Base-by-base conservation (phyloP, 2,329 filamentous ascomycete genomes). In the Talaromyces sp. region DNA sequence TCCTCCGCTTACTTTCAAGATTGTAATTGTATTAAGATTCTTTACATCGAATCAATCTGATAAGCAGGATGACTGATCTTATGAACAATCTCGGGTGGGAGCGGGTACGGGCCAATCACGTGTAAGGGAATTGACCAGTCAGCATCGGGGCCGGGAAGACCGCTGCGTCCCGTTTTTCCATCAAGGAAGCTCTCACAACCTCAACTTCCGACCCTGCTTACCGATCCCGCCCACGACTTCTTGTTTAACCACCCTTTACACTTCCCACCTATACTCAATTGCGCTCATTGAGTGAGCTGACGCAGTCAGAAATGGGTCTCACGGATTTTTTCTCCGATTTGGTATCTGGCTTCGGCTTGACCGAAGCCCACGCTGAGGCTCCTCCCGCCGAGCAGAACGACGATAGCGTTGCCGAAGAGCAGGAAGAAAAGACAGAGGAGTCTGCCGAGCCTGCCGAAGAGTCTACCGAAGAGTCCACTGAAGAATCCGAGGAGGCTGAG, bases 261-360 rank as follows among this genome's bases (percentile, higher is more conserved):
- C 37, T 10, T 25, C 17, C 64, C 68, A 68, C 68, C 68, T 8
- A 63, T 68, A 68, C 68, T 69, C 70, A 70, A 69, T 72, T 72
- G 71, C 70, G 68, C 70, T 72, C 73, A 75, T 74, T 76, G 73
- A 74, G 60, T 62, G 57, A 61, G 54, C 59, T 68, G 67, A 69
- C 67, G 67, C 68, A 68, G 70, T 73, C 75, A 79, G 69, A 75
- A 54, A 89, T 89, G 87, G 85, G 86, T 78, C 80, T 89, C 81
- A 82, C 85, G 77, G 85, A 88, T 76, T 85, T 87, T 79, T 83
- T 89, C 80, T 81, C 83, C 79, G 86, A 87, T 78, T 80, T 84
- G 82, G 87, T 84, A 82, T 87, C 83, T 81, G 88, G 84, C 82
- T 87, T 87, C 82, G 86, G 82, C 79, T 84, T 84, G 75, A 67